phyloP scores from a whole-genome alignment of 495 filamentous ascomycete genomes.

The Penicillium cataractarum region DNA sequence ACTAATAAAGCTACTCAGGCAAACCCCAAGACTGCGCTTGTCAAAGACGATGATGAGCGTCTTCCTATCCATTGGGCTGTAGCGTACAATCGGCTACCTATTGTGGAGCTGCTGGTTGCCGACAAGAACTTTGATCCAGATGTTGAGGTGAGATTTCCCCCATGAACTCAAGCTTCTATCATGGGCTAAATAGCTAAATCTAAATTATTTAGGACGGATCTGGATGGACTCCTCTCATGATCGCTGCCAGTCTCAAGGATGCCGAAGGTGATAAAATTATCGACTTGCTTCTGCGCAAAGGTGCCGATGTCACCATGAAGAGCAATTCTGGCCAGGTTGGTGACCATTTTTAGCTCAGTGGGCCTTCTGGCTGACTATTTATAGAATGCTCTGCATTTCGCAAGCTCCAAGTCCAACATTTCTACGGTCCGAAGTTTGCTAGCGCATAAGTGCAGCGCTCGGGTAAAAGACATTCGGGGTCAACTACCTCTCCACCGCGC shows the following conservation, averaged over 20 bases:
- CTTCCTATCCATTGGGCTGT: conserved; percentile 95
- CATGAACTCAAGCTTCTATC: neutral
- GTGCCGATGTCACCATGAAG: conserved; percentile 79
- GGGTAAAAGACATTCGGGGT: conserved; percentile 81
- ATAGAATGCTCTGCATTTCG: conserved; percentile 86
- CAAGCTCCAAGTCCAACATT: conserved; percentile 85
- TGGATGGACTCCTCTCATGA: conserved; percentile 96
- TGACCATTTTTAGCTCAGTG: neutral
- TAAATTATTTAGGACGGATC: conserved; percentile 65
- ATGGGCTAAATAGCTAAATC: neutral
- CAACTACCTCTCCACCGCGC: conserved; percentile 90
- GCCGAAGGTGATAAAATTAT: conserved; percentile 58
- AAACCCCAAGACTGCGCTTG: conserved; percentile 74
- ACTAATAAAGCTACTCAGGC: conserved; percentile 50
- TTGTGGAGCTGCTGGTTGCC: conserved; percentile 70
- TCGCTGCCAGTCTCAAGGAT: conserved; percentile 76
- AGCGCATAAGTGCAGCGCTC: conserved; percentile 72
- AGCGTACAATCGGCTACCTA: conserved; percentile 77
- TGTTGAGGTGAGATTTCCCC: conserved; percentile 59
- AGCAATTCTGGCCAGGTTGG: conserved; percentile 67
- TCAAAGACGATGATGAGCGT: conserved; percentile 85
- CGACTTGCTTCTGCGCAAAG: conserved; percentile 76
- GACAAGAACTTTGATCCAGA: conserved; percentile 83
- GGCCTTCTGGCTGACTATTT: neutral
- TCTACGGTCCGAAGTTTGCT: conserved; percentile 79